Conservation (phyloP, 441 rosid genomes). For the Pelargonium myrrhifolium region DNA sequence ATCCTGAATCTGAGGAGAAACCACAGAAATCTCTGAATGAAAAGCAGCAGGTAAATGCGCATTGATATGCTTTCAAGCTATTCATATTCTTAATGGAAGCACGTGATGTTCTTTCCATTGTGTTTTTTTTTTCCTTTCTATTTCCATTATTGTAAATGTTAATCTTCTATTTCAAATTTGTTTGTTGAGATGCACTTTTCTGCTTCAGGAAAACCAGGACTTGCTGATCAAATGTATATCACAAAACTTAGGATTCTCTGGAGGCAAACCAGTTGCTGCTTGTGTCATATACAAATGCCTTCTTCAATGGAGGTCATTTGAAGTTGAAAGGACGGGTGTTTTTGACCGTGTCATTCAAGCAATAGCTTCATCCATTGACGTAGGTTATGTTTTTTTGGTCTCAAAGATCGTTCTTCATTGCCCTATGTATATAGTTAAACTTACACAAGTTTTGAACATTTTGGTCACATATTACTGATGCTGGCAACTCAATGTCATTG, state of each 20-base stretch:
- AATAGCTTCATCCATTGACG: constrained; percentile 94
- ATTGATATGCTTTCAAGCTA: constrained; percentile 4
- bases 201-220: constrained; percentile 87
- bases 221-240: constrained; percentile 87
- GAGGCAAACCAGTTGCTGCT: constrained; percentile 81
- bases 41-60: constrained; percentile 73
- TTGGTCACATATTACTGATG: constrained; percentile 18
- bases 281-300: constrained; percentile 95
- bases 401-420: neutral
- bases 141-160: constrained; percentile 10
- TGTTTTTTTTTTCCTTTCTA: constrained; percentile 2
- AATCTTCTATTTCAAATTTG: constrained; percentile 15
- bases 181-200: constrained; percentile 15
- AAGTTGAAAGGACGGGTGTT: constrained; percentile 91
- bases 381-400: constrained; percentile 23
- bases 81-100: constrained; percentile 8
- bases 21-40: constrained; percentile 96
- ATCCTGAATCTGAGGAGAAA: constrained; percentile 76
- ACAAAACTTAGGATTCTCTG: constrained; percentile 78
- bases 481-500: constrained; percentile 17
- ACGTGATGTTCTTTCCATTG: constrained; percentile 7
- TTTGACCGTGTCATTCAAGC: constrained; percentile 94
- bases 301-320: constrained; percentile 97
- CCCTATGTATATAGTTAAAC: neutral
- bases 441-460: constrained; percentile 19